A percentile compares a stretch with the other conserved stretches of the same genome.
Conservation (phyloP, 805 yeast species). For the Candida methanosorbosa region DNA sequence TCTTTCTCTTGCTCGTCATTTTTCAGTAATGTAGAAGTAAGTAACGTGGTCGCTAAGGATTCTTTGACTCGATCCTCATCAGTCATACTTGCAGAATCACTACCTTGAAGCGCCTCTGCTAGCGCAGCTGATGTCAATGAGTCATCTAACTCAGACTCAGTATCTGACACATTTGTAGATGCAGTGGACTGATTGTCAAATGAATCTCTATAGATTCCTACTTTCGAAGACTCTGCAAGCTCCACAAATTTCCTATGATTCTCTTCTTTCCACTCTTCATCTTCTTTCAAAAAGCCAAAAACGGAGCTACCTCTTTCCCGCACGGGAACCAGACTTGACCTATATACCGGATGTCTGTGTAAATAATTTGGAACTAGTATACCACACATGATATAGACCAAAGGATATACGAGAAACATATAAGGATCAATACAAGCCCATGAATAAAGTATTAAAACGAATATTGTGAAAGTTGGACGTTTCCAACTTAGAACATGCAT, state of each 20-base stretch:
- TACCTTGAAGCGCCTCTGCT: not conserved
- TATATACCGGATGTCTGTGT: slow-evolving; percentile 54
- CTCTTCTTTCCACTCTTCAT: slow-evolving; percentile 12
- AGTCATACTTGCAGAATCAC: not conserved
- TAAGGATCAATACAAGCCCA: slow-evolving; percentile 66
- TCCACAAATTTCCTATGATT: slow-evolving; percentile 2
- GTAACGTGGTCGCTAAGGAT: not conserved
- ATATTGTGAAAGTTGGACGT: slow-evolving; percentile 59
- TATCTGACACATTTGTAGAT: not conserved
- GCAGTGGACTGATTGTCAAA: not conserved
- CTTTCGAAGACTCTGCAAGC: not conserved
- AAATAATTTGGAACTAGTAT: slow-evolving; percentile 65
- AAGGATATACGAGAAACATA: slow-evolving; percentile 54
- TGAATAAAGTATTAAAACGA: slow-evolving; percentile 51
- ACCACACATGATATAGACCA: slow-evolving; percentile 43
- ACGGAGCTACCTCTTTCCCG: slow-evolving; percentile 44
- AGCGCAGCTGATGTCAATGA: not conserved
- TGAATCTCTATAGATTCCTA: not conserved
- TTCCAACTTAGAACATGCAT: slow-evolving; percentile 67
- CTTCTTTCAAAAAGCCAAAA: slow-evolving; percentile 25
- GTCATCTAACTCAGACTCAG: slow-evolving; percentile 11
- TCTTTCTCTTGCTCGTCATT: slow-evolving; percentile 2
- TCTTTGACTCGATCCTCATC: slow-evolving; percentile 1
- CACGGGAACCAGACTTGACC: slow-evolving; percentile 34
- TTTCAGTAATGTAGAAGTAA: slow-evolving; percentile 2